These are phyloP conservation scores for Amanita brunnescens DNA, from an alignment of 768 basidiomycete genomes.

Conservation along the genomic window DNA sequence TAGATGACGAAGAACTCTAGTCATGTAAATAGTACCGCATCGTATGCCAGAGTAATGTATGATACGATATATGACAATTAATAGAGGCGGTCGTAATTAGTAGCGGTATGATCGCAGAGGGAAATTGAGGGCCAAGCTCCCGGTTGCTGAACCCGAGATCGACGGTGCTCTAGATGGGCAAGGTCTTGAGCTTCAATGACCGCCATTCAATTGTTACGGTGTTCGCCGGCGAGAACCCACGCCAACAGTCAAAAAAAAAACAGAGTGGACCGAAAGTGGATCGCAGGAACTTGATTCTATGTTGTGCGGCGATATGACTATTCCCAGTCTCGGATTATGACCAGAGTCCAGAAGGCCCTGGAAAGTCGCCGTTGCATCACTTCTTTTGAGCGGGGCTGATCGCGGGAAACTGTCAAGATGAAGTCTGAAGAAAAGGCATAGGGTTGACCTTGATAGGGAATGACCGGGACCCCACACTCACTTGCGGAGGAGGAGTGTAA, in stretches of 20 bases:
- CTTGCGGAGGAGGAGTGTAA: background rate
- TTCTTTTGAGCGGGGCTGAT: background rate
- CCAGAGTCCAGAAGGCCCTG: background rate
- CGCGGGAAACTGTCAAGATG: background rate
- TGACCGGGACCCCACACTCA: too few species aligned
- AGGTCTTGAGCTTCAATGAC: too few species aligned
- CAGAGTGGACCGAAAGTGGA: too few species aligned
- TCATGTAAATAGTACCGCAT: background rate
- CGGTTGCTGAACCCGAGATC: background rate
- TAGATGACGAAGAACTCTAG: background rate
- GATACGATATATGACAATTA: background rate
- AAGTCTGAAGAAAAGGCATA: too few species aligned
- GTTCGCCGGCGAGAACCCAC: too few species aligned
- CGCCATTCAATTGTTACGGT: too few species aligned
- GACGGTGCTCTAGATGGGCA: background rate
- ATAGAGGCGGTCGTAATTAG: background rate
- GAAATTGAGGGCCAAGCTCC: background rate
- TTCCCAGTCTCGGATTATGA: background rate
- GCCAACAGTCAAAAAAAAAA: too few species aligned
- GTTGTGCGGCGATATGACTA: background rate
- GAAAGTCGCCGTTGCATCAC: background rate
- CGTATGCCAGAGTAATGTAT: too few species aligned
- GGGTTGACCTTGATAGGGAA: too few species aligned
- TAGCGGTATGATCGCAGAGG: background rate
- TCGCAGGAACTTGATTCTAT: background rate